Percentiles rank a stretch among this genome's conserved stretches.
These are phyloP conservation scores for Chaetomium globosum DNA, from an alignment of 2,329 filamentous ascomycete genomes.

Conservation along the genomic window DNA sequence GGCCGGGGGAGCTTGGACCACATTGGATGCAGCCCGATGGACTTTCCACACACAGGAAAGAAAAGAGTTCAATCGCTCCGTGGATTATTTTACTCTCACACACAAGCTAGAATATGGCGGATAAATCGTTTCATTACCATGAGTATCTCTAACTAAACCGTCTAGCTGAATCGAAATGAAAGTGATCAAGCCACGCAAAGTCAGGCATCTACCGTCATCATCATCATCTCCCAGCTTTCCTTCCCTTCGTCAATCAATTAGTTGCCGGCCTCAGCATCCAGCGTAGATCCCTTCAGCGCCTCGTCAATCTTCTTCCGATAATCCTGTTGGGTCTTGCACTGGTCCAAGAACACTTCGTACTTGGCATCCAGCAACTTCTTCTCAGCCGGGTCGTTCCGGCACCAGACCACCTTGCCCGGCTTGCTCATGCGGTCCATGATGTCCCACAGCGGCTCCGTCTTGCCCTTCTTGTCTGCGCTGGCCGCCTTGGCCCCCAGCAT, in stretches of 20 bases:
- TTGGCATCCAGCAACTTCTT: slow-evolving; percentile 82
- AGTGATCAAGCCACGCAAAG: background rate
- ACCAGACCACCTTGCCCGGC: slow-evolving; percentile 80
- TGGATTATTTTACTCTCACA: no score
- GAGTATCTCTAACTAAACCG: background rate
- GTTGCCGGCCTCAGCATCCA: slow-evolving; percentile 15
- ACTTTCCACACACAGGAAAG: background rate
- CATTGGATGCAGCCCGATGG: background rate
- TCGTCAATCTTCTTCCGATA: slow-evolving; percentile 80
- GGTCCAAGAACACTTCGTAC: slow-evolving; percentile 94
- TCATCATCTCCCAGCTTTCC: background rate
- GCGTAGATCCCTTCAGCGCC: slow-evolving; percentile 45
- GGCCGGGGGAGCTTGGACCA: slow-evolving; percentile 20
- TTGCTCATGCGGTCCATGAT: slow-evolving; percentile 99
- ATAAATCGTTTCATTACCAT: background rate
- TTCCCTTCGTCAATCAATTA: background rate
- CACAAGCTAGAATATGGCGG: background rate
- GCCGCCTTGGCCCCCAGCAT: slow-evolving; percentile 99
- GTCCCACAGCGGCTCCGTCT: slow-evolving; percentile 85
- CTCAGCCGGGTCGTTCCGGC: slow-evolving; percentile 70
- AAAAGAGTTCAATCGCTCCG: background rate
- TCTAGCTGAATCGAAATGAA: background rate
- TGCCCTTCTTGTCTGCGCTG: slow-evolving; percentile 72
- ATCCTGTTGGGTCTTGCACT: slow-evolving; percentile 80
- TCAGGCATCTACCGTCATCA: background rate